Evolutionary conservation across 176 grass and related monocot species (phyloP).

Genomic region (Zizania latifolia): DNA sequence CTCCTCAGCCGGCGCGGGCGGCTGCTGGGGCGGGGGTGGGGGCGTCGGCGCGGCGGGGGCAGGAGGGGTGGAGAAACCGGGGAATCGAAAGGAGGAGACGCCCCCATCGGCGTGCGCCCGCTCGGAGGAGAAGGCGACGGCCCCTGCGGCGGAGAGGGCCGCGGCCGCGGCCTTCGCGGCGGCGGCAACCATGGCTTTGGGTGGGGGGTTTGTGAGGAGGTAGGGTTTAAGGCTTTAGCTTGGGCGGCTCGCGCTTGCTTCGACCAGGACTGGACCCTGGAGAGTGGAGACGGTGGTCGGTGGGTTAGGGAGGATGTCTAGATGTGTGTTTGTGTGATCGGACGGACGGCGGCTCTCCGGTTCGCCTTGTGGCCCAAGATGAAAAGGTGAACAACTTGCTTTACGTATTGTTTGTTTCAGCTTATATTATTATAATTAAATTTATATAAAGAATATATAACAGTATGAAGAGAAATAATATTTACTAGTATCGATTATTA

Average conservation of each 20-base stretch:
- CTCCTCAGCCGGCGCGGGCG: constrained; percentile 27
- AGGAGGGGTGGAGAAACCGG: constrained; percentile 40
- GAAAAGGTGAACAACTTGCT: no score
- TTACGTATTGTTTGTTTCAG: no score
- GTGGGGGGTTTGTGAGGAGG: constrained; percentile 10
- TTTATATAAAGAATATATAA: no score
- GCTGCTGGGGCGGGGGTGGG: not conserved
- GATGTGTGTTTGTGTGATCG: constrained; percentile 17
- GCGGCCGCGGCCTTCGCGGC: constrained; percentile 43
- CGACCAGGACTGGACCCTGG: no score
- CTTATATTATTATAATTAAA: no score
- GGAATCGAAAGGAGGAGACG: constrained; percentile 34
- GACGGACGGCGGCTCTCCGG: not conserved
- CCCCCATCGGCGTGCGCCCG: constrained; percentile 38
- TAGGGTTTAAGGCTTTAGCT: constrained; percentile 50
- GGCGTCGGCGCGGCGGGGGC: not conserved
- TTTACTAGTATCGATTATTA: no score
- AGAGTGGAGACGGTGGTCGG: no score
- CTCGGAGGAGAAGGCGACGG: constrained; percentile 27
- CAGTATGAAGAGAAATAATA: no score
- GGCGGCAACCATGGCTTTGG: constrained; percentile 10
- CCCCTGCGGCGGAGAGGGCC: constrained; percentile 32
- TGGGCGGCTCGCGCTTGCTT: not conserved
- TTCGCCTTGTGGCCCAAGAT: constrained; percentile 9
- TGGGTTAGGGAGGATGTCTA: not conserved